Evolutionary conservation across 176 grass and related monocot genomes (phyloP).

Genomic region (Oryza nivara): DNA sequence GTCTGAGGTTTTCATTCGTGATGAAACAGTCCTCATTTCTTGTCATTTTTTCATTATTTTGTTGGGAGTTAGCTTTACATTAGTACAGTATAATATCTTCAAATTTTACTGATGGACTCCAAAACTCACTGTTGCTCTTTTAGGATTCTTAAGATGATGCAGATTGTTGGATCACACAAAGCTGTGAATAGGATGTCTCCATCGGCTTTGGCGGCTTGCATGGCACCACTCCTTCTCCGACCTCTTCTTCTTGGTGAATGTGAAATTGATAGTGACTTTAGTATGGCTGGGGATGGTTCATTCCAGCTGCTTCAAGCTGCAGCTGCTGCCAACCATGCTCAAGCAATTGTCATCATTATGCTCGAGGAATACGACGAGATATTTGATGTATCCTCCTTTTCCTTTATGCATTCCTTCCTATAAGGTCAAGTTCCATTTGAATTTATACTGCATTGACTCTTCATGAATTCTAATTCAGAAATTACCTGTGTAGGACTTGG

Average conservation of each 20-base stretch:
- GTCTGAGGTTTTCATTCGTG: conserved; percentile 29
- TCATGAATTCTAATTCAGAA: conserved; percentile 45
- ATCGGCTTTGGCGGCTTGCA: conserved; percentile 95
- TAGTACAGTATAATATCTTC: conserved; percentile 17
- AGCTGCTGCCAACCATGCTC: conserved; percentile 93
- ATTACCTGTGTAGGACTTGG: conserved; percentile 55
- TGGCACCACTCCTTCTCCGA: conserved; percentile 96
- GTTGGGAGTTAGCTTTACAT: conserved; percentile 21
- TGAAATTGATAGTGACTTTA: conserved; percentile 83
- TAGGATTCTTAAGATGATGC: conserved; percentile 99
- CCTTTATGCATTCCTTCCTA: conserved; percentile 30
- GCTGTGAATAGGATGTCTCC: conserved; percentile 89
- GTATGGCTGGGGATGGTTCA: conserved; percentile 80
- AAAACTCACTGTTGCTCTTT: conserved; percentile 50
- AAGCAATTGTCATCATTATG: conserved; percentile 94
- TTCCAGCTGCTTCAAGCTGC: conserved; percentile 97
- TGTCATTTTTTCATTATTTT: not conserved
- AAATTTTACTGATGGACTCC: conserved; percentile 1
- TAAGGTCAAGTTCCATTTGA: conserved; percentile 24
- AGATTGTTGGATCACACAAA: conserved; percentile 73
- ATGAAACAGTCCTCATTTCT: conserved; percentile 10
- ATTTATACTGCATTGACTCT: conserved; percentile 22
- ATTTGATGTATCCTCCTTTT: conserved; percentile 77
- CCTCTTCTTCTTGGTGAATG: conserved; percentile 91
- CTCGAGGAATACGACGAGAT: conserved; percentile 90